Conservation (phyloP, 345 rosid species). For the Punica granatum region DNA sequence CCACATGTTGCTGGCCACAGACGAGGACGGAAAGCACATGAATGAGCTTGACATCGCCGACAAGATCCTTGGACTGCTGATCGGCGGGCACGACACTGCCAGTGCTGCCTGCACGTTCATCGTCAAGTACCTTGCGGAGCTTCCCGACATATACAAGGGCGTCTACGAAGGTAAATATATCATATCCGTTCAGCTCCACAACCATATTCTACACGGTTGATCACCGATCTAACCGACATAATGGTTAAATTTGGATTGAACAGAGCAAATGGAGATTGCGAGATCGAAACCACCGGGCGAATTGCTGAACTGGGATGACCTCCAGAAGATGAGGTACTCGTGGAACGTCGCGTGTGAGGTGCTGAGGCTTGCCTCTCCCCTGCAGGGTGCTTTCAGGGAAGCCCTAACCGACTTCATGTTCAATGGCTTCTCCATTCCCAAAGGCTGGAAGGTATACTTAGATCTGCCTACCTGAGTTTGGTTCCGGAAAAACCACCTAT, state of each 20-base stretch:
- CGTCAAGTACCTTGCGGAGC: constrained; percentile 28
- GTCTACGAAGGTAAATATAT: constrained; percentile 22
- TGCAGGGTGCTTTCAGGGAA: constrained; percentile 33
- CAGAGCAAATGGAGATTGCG: constrained; percentile 34
- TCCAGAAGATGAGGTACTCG: constrained; percentile 32
- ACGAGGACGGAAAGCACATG: constrained; percentile 28
- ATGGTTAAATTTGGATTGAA: neutral
- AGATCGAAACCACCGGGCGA: constrained; percentile 20
- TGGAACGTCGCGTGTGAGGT: constrained; percentile 37
- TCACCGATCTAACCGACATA: neutral
- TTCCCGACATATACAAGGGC: constrained; percentile 20
- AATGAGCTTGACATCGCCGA: constrained; percentile 26
- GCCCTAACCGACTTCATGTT: constrained; percentile 26
- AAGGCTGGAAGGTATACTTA: constrained; percentile 33
- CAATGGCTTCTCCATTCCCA: constrained; percentile 33
- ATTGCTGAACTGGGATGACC: constrained; percentile 26
- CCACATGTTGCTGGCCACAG: constrained; percentile 19
- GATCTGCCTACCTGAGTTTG: neutral
- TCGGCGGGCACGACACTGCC: constrained; percentile 38
- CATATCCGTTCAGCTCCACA: neutral
- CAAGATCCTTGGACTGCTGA: constrained; percentile 28
- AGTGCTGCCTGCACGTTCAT: constrained; percentile 31
- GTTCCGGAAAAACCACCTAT: neutral
- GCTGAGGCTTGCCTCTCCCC: constrained; percentile 27
- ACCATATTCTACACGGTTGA: neutral